Evolutionary conservation across 768 basidiomycete genomes (phyloP).

Genomic region (Xerocomellus intermedius): DNA sequence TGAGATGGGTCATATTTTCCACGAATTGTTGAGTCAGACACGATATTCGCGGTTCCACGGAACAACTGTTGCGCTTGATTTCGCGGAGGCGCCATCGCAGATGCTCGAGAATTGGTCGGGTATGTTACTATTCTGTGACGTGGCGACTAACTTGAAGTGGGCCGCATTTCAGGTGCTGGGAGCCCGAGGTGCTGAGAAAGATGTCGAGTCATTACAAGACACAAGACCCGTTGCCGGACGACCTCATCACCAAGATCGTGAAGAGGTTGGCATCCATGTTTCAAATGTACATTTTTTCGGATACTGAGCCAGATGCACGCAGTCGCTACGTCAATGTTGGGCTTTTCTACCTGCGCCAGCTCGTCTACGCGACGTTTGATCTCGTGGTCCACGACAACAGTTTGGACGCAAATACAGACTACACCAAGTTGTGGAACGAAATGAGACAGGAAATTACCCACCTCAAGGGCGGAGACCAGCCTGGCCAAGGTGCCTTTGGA

Average conservation of each 20-base stretch:
- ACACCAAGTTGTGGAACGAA: slow-evolving; percentile 71
- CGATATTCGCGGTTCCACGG: slow-evolving; percentile 79
- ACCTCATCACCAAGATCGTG: slow-evolving; percentile 71
- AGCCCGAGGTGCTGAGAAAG: slow-evolving; percentile 65
- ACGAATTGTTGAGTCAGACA: slow-evolving; percentile 64
- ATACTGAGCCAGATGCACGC: background rate
- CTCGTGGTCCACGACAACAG: slow-evolving; percentile 16
- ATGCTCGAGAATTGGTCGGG: slow-evolving; percentile 86
- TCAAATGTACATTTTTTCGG: background rate
- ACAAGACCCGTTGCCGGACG: slow-evolving; percentile 63
- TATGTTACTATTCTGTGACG: background rate
- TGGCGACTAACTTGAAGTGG: background rate
- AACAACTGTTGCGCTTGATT: slow-evolving; percentile 72
- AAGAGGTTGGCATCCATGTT: slow-evolving; percentile 47
- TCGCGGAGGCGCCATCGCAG: slow-evolving; percentile 87
- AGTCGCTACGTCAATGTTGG: slow-evolving; percentile 79
- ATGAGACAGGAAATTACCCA: slow-evolving; percentile 65
- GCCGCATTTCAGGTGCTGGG: slow-evolving; percentile 60
- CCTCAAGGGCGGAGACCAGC: slow-evolving; percentile 58
- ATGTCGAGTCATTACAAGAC: slow-evolving; percentile 81
- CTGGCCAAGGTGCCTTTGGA: slow-evolving; percentile 70
- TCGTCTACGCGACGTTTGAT: slow-evolving; percentile 57
- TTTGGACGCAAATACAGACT: slow-evolving; percentile 55
- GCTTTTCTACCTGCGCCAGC: slow-evolving; percentile 61
- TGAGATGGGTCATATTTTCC: slow-evolving; percentile 78